Evolutionary conservation across 148 eudicot species (phyloP).

Genomic region (Nepenthes gracilis): DNA sequence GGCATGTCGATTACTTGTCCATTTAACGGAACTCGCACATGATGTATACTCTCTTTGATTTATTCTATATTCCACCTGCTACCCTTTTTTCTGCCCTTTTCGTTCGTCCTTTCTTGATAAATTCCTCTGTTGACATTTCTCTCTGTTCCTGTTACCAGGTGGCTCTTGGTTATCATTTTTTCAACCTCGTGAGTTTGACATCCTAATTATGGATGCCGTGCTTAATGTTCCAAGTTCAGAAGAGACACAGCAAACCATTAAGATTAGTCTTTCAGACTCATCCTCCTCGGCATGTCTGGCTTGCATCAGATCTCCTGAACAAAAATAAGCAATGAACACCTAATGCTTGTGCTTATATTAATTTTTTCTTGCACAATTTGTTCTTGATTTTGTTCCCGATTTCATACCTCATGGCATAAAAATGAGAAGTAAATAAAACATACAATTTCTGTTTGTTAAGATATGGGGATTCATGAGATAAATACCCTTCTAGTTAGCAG

Average conservation of each 20-base stretch:
- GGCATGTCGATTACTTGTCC: too few relatives aligned
- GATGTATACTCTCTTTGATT: too few relatives aligned
- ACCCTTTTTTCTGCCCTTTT: background rate
- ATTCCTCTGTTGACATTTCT: constrained; percentile 1
- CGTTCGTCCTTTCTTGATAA: constrained; percentile 1
- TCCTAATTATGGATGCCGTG: constrained; percentile 82
- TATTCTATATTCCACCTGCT: background rate
- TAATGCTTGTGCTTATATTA: too few relatives aligned
- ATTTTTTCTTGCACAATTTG: too few relatives aligned
- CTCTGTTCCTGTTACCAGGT: constrained; percentile 29
- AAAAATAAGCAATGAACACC: constrained; percentile 27
- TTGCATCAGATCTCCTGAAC: constrained; percentile 35
- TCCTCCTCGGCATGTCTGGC: constrained; percentile 32
- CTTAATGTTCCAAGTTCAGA: constrained; percentile 70
- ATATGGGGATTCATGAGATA: too few relatives aligned
- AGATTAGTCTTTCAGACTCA: constrained; percentile 43
- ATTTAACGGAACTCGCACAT: too few relatives aligned
- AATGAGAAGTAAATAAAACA: too few relatives aligned
- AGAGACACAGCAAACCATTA: constrained; percentile 44
- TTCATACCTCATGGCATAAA: too few relatives aligned
- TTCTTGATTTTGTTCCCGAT: too few relatives aligned
- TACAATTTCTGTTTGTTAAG: too few relatives aligned
- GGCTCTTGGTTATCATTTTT: constrained; percentile 45
- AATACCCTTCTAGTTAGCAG: too few relatives aligned
- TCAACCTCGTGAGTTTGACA: constrained; percentile 60